These are phyloP conservation scores for Sphagnum fallax DNA, from an alignment of 228 moss, liverwort and hornwort genomes.

Conservation along the genomic window DNA sequence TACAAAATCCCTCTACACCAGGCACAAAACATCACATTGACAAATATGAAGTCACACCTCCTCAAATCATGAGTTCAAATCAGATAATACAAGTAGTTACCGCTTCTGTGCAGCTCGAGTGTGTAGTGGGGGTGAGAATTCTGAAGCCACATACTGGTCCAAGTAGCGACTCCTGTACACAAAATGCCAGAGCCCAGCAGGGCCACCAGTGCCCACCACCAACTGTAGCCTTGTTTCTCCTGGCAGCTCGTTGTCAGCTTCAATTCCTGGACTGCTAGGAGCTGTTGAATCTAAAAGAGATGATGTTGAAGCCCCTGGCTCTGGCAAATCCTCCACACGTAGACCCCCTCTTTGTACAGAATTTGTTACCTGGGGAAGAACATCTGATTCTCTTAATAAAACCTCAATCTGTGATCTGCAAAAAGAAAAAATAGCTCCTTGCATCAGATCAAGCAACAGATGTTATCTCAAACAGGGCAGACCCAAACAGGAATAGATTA, in stretches of 20 bases:
- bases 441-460: not conserved
- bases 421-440: not conserved
- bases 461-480: not conserved
- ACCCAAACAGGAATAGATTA: no score
- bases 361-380: conserved; percentile 63
- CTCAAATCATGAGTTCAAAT: no score
- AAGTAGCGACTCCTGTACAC: conserved; percentile 89
- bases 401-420: conserved; percentile 79
- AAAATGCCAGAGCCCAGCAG: conserved; percentile 93
- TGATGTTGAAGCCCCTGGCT: conserved; percentile 29
- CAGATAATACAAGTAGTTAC: conserved; percentile 14
- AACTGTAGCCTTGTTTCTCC: conserved; percentile 20
- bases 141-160: conserved; percentile 92
- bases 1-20: no score
- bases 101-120: conserved; percentile 71
- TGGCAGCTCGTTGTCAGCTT: conserved; percentile 34
- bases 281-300: conserved; percentile 29
- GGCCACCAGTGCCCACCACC: conserved; percentile 58
- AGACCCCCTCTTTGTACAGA: conserved; percentile 75
- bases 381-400: conserved; percentile 68
- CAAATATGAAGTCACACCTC: no score
- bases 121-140: conserved; percentile 80
- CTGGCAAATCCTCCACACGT: conserved; percentile 73
- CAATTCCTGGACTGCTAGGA: conserved; percentile 31
- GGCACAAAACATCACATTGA: no score